Evolutionary conservation across 2,329 filamentous ascomycete species (phyloP).

Genomic region (Passalora sequoiae): DNA sequence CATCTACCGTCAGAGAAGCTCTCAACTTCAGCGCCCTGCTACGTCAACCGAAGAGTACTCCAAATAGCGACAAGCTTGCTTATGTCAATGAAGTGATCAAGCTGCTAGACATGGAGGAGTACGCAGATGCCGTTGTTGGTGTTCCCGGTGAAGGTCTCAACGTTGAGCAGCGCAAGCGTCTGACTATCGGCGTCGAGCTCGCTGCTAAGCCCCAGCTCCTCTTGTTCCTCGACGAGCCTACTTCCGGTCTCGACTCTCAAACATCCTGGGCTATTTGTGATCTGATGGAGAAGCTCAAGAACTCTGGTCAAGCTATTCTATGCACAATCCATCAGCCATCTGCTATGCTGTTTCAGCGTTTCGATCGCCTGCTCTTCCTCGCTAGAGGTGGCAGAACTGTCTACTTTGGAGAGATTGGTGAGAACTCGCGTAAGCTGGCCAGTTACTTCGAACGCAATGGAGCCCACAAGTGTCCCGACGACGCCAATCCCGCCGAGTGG

Average conservation of each 20-base stretch:
- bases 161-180: constrained; percentile 62
- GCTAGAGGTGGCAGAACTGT: constrained; percentile 70
- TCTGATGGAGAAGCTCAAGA: constrained; percentile 81
- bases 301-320: constrained; percentile 86
- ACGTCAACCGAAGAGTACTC: constrained; percentile 71
- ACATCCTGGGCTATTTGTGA: constrained; percentile 90
- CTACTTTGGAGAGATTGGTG: constrained; percentile 75
- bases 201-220: constrained; percentile 85
- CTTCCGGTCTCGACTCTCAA: constrained; percentile 86
- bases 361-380: constrained; percentile 74
- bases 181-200: constrained; percentile 94
- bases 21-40: constrained; percentile 80
- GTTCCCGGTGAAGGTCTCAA: constrained; percentile 82
- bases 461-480: constrained; percentile 57
- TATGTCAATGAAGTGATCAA: constrained; percentile 91
- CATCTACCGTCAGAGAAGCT: constrained; percentile 81
- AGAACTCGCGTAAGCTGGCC: constrained; percentile 62
- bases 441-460: constrained; percentile 73
- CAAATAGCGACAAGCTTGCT: constrained; percentile 69
- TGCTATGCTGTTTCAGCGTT: constrained; percentile 88
- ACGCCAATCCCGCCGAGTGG: constrained; percentile 78
- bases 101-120: constrained; percentile 82
- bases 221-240: constrained; percentile 91
- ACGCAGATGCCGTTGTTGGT: constrained; percentile 85
- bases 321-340: constrained; percentile 98